These are phyloP conservation scores for Ambrosiella xylebori DNA, from an alignment of 2,329 filamentous ascomycete species.

Conservation along the genomic window DNA sequence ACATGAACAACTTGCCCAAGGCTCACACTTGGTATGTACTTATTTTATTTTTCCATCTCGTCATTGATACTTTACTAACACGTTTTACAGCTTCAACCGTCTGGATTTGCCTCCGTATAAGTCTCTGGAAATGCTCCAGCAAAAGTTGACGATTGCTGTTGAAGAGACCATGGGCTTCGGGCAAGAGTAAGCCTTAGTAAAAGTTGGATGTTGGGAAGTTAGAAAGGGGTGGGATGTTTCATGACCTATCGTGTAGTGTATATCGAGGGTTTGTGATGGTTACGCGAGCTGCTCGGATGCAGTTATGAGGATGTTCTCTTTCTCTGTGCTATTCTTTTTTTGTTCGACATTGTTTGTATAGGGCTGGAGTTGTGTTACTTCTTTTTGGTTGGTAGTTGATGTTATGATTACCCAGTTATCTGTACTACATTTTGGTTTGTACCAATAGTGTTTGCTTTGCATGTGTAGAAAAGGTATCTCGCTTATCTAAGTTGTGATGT, in stretches of 20 bases:
- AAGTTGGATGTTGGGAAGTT: neutral
- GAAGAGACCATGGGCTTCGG: conserved; percentile 98
- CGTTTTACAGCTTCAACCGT: conserved; percentile 65
- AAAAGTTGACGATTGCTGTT: conserved; percentile 89
- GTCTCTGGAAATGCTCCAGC: conserved; percentile 62
- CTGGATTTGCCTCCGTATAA: conserved; percentile 92
- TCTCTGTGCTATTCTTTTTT: conserved; percentile 11
- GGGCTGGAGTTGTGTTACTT: neutral
- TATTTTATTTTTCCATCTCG: neutral
- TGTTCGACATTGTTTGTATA: neutral
- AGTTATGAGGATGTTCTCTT: neutral
- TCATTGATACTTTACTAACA: conserved; percentile 12
- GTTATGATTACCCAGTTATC: neutral
- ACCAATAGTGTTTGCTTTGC: neutral
- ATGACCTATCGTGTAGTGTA: neutral
- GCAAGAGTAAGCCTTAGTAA: conserved; percentile 54
- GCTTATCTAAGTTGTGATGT: too few species aligned
- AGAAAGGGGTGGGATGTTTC: neutral
- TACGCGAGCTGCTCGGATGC: neutral
- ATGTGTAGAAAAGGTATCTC: neutral
- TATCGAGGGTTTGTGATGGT: neutral
- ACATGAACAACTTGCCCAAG: conserved; percentile 79
- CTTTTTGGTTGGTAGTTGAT: neutral
- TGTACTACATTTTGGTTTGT: neutral
- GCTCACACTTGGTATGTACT: conserved; percentile 82